Base-by-base conservation (phyloP, 257 asterid genomes). In the Solanum pimpinellifolium region DNA sequence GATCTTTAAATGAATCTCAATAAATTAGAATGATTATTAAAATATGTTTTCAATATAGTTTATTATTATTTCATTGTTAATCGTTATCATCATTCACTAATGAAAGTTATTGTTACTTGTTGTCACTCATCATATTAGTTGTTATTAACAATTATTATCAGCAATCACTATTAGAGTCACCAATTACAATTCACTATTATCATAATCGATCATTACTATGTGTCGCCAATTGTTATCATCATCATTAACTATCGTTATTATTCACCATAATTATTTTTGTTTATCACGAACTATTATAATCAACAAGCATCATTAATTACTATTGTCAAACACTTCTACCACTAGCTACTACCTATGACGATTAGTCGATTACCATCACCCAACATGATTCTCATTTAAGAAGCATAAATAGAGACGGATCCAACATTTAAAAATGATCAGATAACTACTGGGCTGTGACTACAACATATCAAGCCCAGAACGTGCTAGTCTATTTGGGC, bases 11-110 rank as follows among this genome's bases (percentile, higher is more conserved):
- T 73, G 49, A 27, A 65, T 65, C 73, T 12, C 2, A 37, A 37
- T 5, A 37, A 37, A 15, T 49, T 49, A 15, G 60, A 15, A 49
- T 49, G 3, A 13, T 47, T 47, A 47, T 56, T 56, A 56, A 20
- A 8, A 59, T 59, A 14, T 35, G 37, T 35, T 35, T 35, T 35
- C 6, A 35, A 35, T 35, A 35, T 35, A 35, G 37, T 35, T 35
- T 10, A 65, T 11, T 16, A 65, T n/a, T 65, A n/a, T 29, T n/a
- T 25, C 5, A 23, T 9, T 23, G 27, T 3, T 3, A 21, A 60
- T 1, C 0, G 18, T n/a, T 2, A 2, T 6, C 1, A 6, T 37
- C 7, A 37, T 37, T 37, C 1, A 35, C 6, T 35, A 35, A 4
- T 35, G 31, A 29, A 29, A 29, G 31, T 29, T 29, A 29, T 29